phyloP scores from a whole-genome alignment of 495 filamentous ascomycete species.

The Neurospora sublineolata region DNA sequence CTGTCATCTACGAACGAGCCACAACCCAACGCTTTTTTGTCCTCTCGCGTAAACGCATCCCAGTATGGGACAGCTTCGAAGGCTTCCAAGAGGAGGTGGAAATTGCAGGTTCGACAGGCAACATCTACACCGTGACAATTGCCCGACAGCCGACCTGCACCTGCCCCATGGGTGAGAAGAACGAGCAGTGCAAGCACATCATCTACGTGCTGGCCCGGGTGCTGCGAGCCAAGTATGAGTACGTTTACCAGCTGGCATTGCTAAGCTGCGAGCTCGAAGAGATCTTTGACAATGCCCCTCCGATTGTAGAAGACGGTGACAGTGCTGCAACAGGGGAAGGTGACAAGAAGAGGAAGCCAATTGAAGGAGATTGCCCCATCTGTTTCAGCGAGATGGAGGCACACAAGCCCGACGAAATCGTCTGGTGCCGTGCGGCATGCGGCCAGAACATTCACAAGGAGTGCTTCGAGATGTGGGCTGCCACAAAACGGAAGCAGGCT shows the following conservation, averaged over 20 bases:
- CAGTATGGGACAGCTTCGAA: constrained; percentile 6
- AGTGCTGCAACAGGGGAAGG: neutral
- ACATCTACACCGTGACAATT: constrained; percentile 52
- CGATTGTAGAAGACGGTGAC: constrained; percentile 4
- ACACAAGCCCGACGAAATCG: constrained; percentile 37
- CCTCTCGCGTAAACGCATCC: constrained; percentile 23
- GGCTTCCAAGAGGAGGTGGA: constrained; percentile 39
- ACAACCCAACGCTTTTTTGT: constrained; percentile 34
- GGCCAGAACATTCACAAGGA: constrained; percentile 67
- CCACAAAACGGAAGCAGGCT: constrained; percentile 33
- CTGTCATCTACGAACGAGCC: constrained; percentile 26
- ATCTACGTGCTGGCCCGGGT: constrained; percentile 49
- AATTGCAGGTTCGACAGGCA: constrained; percentile 64
- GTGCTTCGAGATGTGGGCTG: constrained; percentile 63
- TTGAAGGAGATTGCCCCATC: constrained; percentile 70
- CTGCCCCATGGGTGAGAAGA: constrained; percentile 51
- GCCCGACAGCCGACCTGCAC: constrained; percentile 49
- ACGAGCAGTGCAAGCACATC: constrained; percentile 61
- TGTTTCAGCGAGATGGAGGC: constrained; percentile 60
- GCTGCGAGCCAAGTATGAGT: constrained; percentile 48
- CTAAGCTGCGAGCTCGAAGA: constrained; percentile 51
- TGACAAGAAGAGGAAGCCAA: constrained; percentile 31
- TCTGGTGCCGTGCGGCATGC: constrained; percentile 64
- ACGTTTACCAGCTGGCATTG: constrained; percentile 67
- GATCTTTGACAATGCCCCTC: constrained; percentile 47